A percentile compares a stretch with the other conserved stretches of the same genome.
phyloP scores from a whole-genome alignment of 495 filamentous ascomycete genomes.

The Cenococcum geophilum region DNA sequence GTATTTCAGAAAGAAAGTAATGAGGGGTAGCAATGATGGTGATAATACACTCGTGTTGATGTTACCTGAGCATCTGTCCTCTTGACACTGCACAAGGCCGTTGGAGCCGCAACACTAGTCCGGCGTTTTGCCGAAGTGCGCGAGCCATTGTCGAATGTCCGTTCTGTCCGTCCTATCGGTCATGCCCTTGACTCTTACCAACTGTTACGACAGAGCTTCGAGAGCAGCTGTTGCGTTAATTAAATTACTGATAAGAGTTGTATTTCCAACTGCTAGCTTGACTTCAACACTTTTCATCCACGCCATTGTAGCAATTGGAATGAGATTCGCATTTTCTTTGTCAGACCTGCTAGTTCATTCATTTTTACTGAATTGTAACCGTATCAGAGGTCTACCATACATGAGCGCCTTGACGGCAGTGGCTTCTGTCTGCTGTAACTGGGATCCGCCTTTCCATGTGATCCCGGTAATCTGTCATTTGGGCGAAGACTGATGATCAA shows the following conservation, averaged over 20 bases:
- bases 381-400: neutral
- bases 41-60: neutral
- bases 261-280: neutral
- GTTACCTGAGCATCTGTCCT: neutral
- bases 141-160: neutral
- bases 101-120: neutral
- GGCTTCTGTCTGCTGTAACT: constrained; percentile 31
- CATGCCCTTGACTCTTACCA: too few species aligned
- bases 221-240: neutral
- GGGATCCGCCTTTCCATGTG: constrained; percentile 13
- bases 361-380: neutral
- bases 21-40: neutral
- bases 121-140: neutral
- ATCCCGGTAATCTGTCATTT: constrained; percentile 28
- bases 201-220: neutral
- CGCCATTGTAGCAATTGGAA: neutral
- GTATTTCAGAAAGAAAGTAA: neutral
- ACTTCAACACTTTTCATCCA: neutral
- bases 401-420: constrained; percentile 51
- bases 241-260: neutral
- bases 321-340: neutral
- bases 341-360: neutral
- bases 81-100: neutral
- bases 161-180: neutral
- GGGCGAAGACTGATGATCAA: constrained; percentile 48